phyloP scores from a whole-genome alignment of 257 asterid species.

The Catharanthus roseus region DNA sequence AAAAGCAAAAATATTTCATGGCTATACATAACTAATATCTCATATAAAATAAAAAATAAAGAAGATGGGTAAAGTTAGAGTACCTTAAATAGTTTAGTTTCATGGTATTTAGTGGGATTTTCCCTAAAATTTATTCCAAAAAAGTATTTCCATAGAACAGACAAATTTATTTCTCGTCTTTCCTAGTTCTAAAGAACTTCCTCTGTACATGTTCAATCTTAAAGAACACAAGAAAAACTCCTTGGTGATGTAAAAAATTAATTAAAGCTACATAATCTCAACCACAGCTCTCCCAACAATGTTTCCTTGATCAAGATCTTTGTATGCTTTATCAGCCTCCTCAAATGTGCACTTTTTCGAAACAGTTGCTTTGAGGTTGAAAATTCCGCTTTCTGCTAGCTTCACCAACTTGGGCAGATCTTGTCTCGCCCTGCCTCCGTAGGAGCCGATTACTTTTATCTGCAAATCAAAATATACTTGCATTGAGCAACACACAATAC shows the following conservation, averaged over 20 bases:
- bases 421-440: constrained; percentile 93
- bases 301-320: constrained; percentile 68
- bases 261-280: constrained; percentile 62
- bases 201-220: not conserved
- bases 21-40: too few species aligned
- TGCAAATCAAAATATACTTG: constrained; percentile 20
- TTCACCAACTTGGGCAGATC: constrained; percentile 88
- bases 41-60: too few species aligned
- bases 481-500: not conserved
- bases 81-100: too few species aligned
- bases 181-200: not conserved
- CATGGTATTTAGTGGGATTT: too few species aligned
- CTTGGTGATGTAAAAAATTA: not conserved
- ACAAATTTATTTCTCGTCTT: too few species aligned
- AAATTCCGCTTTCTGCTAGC: constrained; percentile 81
- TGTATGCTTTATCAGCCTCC: constrained; percentile 59
- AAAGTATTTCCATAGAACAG: too few species aligned
- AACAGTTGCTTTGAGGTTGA: constrained; percentile 75
- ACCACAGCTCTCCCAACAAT: constrained; percentile 84
- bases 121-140: too few species aligned
- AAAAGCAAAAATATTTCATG: too few species aligned
- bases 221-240: not conserved
- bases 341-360: constrained; percentile 80
- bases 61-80: too few species aligned
- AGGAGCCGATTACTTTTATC: constrained; percentile 92